These are phyloP conservation scores for Eucommia ulmoides DNA, from an alignment of 257 asterid genomes.

Conservation along the genomic window DNA sequence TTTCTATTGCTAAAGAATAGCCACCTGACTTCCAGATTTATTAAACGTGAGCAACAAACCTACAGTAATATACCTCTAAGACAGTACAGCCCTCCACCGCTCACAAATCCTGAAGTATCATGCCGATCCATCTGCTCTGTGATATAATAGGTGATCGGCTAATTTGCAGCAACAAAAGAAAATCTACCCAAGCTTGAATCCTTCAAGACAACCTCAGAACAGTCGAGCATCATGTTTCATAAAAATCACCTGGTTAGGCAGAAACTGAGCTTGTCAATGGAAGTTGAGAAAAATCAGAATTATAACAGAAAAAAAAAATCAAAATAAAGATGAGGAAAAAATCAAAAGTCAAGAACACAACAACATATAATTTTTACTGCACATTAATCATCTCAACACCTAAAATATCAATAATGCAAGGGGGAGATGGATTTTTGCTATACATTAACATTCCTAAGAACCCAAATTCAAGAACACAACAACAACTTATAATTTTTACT, in stretches of 20 bases:
- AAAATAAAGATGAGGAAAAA: neutral
- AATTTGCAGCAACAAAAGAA: conserved; percentile 22
- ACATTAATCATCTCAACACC: too few relatives aligned
- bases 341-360: too few relatives aligned
- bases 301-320: neutral
- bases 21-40: conserved; percentile 77
- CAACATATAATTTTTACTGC: too few relatives aligned
- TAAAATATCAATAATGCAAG: too few relatives aligned
- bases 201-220: conserved; percentile 11
- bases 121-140: conserved; percentile 61
- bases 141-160: conserved; percentile 6
- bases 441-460: too few relatives aligned
- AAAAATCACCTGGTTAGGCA: neutral
- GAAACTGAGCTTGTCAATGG: neutral
- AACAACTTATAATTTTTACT: too few relatives aligned
- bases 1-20: conserved; percentile 48
- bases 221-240: conserved; percentile 40
- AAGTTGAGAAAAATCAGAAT: neutral
- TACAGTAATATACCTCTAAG: conserved; percentile 54
- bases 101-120: conserved; percentile 95
- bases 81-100: conserved; percentile 80
- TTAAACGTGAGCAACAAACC: conserved; percentile 29
- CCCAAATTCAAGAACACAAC: too few relatives aligned
- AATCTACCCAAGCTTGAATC: conserved; percentile 16
- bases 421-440: too few relatives aligned